A percentile compares a stretch with the other conserved stretches of the same genome.
phyloP scores from a whole-genome alignment of 192 early-diverging fungal genomes.

The Chytriomyces sp. region DNA sequence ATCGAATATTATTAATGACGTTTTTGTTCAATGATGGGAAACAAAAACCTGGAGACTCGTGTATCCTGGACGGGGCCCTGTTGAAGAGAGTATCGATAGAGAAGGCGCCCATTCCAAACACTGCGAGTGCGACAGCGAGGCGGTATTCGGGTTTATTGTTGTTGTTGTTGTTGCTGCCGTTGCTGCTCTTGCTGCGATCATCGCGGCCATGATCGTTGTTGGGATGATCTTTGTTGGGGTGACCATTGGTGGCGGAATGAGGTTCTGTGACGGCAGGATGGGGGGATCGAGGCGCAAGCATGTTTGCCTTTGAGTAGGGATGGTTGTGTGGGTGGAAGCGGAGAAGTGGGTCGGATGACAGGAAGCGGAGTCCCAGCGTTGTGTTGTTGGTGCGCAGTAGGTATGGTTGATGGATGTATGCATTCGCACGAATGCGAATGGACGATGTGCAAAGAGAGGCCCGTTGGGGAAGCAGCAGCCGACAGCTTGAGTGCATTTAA shows the following conservation, averaged over 20 bases:
- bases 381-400: no score
- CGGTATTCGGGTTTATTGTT: background rate
- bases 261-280: no score
- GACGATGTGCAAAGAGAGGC: no score
- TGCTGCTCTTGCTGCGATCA: background rate
- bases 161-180: background rate
- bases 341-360: background rate
- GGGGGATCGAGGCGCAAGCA: background rate
- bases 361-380: background rate
- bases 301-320: background rate
- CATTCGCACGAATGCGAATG: no score
- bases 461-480: no score
- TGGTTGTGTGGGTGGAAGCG: slow-evolving; percentile 2
- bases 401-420: no score
- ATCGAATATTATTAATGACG: background rate
- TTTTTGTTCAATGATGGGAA: background rate
- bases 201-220: background rate
- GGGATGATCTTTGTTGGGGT: no score
- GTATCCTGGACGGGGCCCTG: background rate
- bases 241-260: no score
- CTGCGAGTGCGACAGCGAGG: background rate
- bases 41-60: background rate
- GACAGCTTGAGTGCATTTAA: no score
- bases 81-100: background rate
- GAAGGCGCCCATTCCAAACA: background rate